Base-by-base conservation (phyloP, 305 asterid species). In the Euphrasia arctica region DNA sequence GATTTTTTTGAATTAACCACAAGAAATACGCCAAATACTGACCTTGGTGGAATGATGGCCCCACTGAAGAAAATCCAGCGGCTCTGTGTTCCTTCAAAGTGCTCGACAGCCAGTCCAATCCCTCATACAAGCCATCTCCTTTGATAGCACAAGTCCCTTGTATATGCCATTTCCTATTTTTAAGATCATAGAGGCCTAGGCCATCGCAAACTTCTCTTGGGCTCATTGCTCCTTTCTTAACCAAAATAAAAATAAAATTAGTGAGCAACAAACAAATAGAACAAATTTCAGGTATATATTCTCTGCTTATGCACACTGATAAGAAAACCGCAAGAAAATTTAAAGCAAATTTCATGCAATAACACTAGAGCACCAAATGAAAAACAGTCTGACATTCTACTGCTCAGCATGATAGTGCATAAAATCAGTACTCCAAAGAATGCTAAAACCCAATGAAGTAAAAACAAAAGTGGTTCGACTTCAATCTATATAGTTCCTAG, bases 161-260 rank as follows among this genome's bases (percentile, higher is more conserved):
- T 77, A 90, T 85, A 71, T 90, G 96, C 97, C 97, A 90, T 72
- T 85, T 88, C 62, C 96, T 77, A 75, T 88, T 78, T 79, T 82
- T 86, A 31, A 93, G 96, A 67, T 90, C 99, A 59, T 76, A 82
- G 0, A 93, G 89, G 27, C 97, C 99, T 72, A 93, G 77, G 22
- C 97, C 97, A 58, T 93, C 91, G 58, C 95, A 90, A 60, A 93
- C 99, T 78, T 93, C 97, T 91, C 77, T 73, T 9, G 99, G 91
- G 51, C 90, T 74, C 97, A 93, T 93, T 60, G 99, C 99, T 68
- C 99, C 97, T 83, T 77, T 93, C 98, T 92, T 83, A 54, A 75
- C 45, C 27, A 42, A 73, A 15, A 56, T 1, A 3, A 32, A 31
- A 31, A 57, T 18, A 45, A 51, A 13, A 64, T 41, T 32, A 48